phyloP scores from a whole-genome alignment of 1,139 yeast genomes.

The Candida sp. region DNA sequence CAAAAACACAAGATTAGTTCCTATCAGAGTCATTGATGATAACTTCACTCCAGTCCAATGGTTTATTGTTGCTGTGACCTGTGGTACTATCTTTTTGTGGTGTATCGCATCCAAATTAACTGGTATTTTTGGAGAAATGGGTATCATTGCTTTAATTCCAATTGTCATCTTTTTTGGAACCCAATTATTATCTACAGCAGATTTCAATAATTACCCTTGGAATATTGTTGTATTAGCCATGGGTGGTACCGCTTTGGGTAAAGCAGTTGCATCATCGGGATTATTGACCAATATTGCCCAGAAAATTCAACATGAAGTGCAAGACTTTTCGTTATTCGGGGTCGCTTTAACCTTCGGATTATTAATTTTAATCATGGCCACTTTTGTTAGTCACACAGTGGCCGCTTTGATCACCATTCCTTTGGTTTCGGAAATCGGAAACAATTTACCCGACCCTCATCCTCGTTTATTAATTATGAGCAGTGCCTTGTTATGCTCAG shows the following conservation, averaged over 20 bases:
- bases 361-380: slow-evolving; percentile 63
- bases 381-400: slow-evolving; percentile 75
- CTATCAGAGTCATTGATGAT: slow-evolving; percentile 59
- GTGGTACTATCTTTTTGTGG: slow-evolving; percentile 66
- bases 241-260: slow-evolving; percentile 79
- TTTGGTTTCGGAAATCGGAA: slow-evolving; percentile 66
- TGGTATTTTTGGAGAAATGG: slow-evolving; percentile 64
- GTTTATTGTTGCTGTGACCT: slow-evolving; percentile 51
- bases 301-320: slow-evolving; percentile 52
- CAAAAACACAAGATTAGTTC: slow-evolving; percentile 38
- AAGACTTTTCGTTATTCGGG: slow-evolving; percentile 55
- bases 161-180: slow-evolving; percentile 68
- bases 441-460: slow-evolving; percentile 49
- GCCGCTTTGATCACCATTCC: slow-evolving; percentile 74
- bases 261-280: slow-evolving; percentile 72
- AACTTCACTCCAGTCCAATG: slow-evolving; percentile 60
- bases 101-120: slow-evolving; percentile 61
- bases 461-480: slow-evolving; percentile 65
- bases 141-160: slow-evolving; percentile 66
- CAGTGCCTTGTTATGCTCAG: slow-evolving; percentile 63
- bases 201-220: slow-evolving; percentile 75
- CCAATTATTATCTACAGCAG: slow-evolving; percentile 61
- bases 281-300: slow-evolving; percentile 61
- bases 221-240: slow-evolving; percentile 70
- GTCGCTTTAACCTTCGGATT: slow-evolving; percentile 65